Base-by-base conservation (phyloP, 352 stramenopile genomes). In the Phytophthora constricta region DNA sequence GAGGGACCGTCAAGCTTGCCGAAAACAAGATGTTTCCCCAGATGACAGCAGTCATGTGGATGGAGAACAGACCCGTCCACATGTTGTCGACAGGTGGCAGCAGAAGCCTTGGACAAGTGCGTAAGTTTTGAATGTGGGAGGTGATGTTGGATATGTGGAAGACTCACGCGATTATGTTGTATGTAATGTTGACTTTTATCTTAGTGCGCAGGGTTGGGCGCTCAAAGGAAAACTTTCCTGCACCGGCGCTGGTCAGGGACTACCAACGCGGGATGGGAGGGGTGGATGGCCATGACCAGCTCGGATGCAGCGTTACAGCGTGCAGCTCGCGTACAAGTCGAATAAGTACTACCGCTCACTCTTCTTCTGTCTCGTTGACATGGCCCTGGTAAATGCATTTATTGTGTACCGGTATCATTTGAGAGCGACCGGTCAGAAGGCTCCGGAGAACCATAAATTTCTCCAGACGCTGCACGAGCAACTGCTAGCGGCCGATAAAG, bases 1-100 rank as follows among this genome's bases (percentile, higher is more conserved):
- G 34, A 48, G 51, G 33, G 1, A 58, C 51, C 1, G 27, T 34
- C n/a, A 58, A 58, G 34, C n/a, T 58, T 3, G 51, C 51, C 2
- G 19, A 48, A 27, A 48, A 58, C 13, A 37, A 37, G 31, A 37
- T 13, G 31, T 37, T 11, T 11, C 31, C 31, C 13, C 31, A 37
- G 13, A 37, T 37, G 31, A 37, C 31, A 37, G 31, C 31, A 11
- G 31, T 37, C 7, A 37, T 37, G 31, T 37, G 31, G 31, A 37
- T 37, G 31, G 31, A 37, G 7, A 37, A 37, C 13, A 37, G 13
- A 7, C 31, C 31, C 7, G 31, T 37, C 7, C 31, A 37, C 31
- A 37, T 37, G 31, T 37, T 37, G 31, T 7, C 31, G 13, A 37
- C 31, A 11, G 31, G 31, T 13, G 31, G 31, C 31, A 37, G 31